phyloP scores from a whole-genome alignment of 176 grass and related monocot genomes.

The Aegilops sharonensis region DNA sequence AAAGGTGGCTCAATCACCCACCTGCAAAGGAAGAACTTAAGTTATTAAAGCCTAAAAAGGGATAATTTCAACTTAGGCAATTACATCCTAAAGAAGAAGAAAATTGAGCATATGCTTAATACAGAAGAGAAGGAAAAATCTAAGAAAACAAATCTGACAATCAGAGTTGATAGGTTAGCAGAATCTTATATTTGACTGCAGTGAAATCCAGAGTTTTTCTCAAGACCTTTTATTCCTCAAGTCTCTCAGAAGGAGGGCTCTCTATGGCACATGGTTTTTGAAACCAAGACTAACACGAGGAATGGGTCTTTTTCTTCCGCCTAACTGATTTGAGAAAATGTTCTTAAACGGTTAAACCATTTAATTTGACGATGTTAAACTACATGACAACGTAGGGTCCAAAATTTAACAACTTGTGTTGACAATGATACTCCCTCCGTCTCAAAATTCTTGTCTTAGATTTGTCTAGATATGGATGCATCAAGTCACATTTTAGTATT shows the following conservation, averaged over 20 bases:
- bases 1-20: slow-evolving; percentile 90
- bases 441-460: no score
- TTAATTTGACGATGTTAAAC: background rate
- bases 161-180: background rate
- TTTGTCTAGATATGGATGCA: no score
- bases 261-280: background rate
- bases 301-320: background rate
- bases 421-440: background rate
- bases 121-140: background rate
- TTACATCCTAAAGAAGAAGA: background rate
- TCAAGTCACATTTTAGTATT: no score
- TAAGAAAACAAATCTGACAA: background rate
- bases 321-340: background rate
- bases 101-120: background rate
- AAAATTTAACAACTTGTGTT: background rate
- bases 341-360: background rate
- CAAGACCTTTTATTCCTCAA: background rate
- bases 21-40: slow-evolving; percentile 33
- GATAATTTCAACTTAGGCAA: background rate
- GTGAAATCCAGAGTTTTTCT: background rate
- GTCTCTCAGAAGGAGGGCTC: background rate
- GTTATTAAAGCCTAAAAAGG: background rate
- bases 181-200: background rate
- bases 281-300: background rate
- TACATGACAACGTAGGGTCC: background rate